These are phyloP conservation scores for Ilyonectria sp. DNA, from an alignment of 2,329 filamentous ascomycete genomes.

Conservation along the genomic window DNA sequence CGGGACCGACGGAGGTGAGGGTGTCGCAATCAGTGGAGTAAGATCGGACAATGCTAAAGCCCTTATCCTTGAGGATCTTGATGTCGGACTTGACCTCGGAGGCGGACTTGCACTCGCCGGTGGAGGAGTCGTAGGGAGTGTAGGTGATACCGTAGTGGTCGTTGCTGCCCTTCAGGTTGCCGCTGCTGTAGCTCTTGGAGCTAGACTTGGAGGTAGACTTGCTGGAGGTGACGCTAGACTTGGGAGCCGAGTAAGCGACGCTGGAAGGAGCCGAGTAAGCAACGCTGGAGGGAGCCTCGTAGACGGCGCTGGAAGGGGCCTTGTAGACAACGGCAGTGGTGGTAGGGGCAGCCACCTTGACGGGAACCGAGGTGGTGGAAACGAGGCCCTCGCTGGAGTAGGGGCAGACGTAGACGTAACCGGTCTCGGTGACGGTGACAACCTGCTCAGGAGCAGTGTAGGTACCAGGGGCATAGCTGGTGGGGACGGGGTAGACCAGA, in stretches of 20 bases:
- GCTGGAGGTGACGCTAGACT: conserved; percentile 38
- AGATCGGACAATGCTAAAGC: conserved; percentile 82
- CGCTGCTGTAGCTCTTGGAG: conserved; percentile 44
- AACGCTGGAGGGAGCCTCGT: conserved; percentile 35
- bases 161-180: conserved; percentile 58
- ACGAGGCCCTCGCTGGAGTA: conserved; percentile 65
- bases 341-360: neutral
- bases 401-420: conserved; percentile 80
- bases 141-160: conserved; percentile 84
- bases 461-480: conserved; percentile 77
- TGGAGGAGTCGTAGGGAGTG: conserved; percentile 76
- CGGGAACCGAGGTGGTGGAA: conserved; percentile 32
- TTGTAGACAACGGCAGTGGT: conserved; percentile 26
- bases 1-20: conserved; percentile 81
- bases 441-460: conserved; percentile 79
- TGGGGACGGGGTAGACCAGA: conserved; percentile 76
- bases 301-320: conserved; percentile 21
- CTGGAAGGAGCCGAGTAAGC: conserved; percentile 33
- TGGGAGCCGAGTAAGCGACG: conserved; percentile 29
- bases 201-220: conserved; percentile 30
- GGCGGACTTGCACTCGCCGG: conserved; percentile 76
- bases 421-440: conserved; percentile 79
- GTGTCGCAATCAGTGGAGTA: conserved; percentile 95
- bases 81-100: conserved; percentile 74
- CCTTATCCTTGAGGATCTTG: conserved; percentile 71